phyloP scores from a whole-genome alignment of 768 basidiomycete genomes.

The Suillus variegatus region DNA sequence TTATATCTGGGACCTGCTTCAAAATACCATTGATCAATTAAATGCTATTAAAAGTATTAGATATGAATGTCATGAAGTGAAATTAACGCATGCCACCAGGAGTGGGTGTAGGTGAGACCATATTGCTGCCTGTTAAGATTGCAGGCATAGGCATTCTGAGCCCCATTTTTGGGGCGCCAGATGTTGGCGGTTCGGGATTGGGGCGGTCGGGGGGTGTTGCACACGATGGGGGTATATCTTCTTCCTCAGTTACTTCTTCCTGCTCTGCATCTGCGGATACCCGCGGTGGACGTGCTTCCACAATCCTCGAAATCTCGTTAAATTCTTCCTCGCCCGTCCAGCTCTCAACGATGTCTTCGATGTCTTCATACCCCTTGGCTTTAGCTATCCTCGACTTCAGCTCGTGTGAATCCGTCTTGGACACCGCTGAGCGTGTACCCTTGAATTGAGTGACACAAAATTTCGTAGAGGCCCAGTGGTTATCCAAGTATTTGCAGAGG shows the following conservation, averaged over 20 bases:
- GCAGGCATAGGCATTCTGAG: constrained; percentile 38
- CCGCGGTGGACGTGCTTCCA: constrained; percentile 33
- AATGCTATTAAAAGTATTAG: background rate
- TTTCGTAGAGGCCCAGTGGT: constrained; percentile 84
- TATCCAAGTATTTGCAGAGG: constrained; percentile 71
- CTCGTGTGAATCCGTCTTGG: constrained; percentile 59
- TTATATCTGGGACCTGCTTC: background rate
- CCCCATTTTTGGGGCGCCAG: constrained; percentile 47
- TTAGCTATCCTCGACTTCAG: constrained; percentile 54
- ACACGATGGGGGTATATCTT: constrained; percentile 30
- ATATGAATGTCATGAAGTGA: background rate
- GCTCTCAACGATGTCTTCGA: constrained; percentile 50
- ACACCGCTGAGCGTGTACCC: constrained; percentile 54
- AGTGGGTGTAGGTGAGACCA: constrained; percentile 48
- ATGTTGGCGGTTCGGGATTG: constrained; percentile 60
- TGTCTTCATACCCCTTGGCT: constrained; percentile 62
- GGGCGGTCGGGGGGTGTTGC: constrained; percentile 53
- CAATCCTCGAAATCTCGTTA: constrained; percentile 49
- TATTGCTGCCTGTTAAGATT: constrained; percentile 43
- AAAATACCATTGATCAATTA: background rate
- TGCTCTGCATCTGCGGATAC: background rate
- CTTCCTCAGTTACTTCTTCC: constrained; percentile 30
- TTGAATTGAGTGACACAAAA: constrained; percentile 87
- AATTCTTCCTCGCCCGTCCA: constrained; percentile 69
- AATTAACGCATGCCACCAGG: constrained; percentile 15